Conservation (phyloP, 1,139 yeast genomes). For the Saccharomycopsis hybrid region DNA sequence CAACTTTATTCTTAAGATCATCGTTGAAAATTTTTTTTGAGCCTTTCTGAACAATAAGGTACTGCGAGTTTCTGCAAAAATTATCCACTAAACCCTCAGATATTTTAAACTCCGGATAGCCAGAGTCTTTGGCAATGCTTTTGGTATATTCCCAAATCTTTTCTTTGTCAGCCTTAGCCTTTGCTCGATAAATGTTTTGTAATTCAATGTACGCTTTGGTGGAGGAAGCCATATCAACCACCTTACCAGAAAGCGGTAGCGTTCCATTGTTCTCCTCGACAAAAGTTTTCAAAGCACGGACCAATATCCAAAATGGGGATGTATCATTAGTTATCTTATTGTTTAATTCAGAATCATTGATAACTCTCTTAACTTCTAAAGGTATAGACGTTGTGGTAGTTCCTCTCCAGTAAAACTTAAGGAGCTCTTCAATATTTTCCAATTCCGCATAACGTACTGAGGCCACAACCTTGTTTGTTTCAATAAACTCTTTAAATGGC, state of each 20-base stretch:
- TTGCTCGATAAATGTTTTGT: slow-evolving; percentile 50
- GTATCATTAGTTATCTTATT: slow-evolving; percentile 2
- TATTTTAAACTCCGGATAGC: slow-evolving; percentile 22
- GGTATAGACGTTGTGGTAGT: slow-evolving; percentile 27
- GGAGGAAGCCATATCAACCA: slow-evolving; percentile 89
- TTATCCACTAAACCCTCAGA: slow-evolving; percentile 36
- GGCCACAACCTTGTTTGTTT: slow-evolving; percentile 28
- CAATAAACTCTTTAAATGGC: slow-evolving; percentile 36
- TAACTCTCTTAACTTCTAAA: slow-evolving; percentile 28
- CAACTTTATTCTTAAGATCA: neutral
- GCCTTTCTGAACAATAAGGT: slow-evolving; percentile 31
- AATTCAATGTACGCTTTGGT: slow-evolving; percentile 55
- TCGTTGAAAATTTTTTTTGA: neutral
- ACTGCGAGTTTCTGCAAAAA: slow-evolving; percentile 56
- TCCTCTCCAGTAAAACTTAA: slow-evolving; percentile 50
- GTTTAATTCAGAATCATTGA: slow-evolving; percentile 23
- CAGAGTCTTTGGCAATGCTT: neutral
- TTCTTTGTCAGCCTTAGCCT: slow-evolving; percentile 34
- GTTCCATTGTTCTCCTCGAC: slow-evolving; percentile 34
- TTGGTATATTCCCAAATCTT: neutral
- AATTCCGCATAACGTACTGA: slow-evolving; percentile 38
- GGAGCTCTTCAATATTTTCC: slow-evolving; percentile 66
- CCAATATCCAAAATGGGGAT: slow-evolving; percentile 56
- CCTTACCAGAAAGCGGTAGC: slow-evolving; percentile 65
- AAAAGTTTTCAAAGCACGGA: slow-evolving; percentile 49